Conservation (phyloP, 306 rosid genomes). For the Quercus variabilis region DNA sequence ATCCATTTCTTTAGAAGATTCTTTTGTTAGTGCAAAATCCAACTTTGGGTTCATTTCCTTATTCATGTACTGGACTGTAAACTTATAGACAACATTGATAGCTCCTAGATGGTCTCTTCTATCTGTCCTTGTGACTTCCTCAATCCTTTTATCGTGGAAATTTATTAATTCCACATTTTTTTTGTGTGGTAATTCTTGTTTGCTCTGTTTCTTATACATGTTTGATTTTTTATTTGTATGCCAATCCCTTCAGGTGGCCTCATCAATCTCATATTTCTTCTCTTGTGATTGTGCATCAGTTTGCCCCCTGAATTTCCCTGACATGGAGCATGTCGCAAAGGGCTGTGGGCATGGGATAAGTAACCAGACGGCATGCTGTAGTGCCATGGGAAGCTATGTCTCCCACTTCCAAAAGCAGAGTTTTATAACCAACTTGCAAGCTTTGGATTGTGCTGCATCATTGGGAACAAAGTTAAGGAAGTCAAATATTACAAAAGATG, state of each 20-base stretch:
- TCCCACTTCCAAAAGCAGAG: conserved; percentile 96
- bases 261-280: conserved; percentile 6
- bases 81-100: not conserved
- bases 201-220: not conserved
- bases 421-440: conserved; percentile 91
- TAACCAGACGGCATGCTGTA: conserved; percentile 71
- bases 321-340: conserved; percentile 52
- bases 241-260: conserved; percentile 15
- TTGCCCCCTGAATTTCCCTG: conserved; percentile 83
- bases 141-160: not conserved
- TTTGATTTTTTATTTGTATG: conserved; percentile 8
- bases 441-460: conserved; percentile 84
- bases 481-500: conserved; percentile 58
- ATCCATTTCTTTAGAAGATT: not conserved
- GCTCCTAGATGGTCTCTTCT: not conserved
- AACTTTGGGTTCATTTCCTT: not conserved
- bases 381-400: conserved; percentile 79
- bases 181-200: not conserved
- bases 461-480: conserved; percentile 70
- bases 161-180: not conserved
- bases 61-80: not conserved
- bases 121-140: not conserved
- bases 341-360: conserved; percentile 66
- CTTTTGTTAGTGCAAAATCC: not conserved
- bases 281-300: conserved; percentile 38